Percentiles rank a stretch among this genome's conserved stretches.
Conservation (phyloP, 2,329 filamentous ascomycete genomes). For the Chaetomium sp. region DNA sequence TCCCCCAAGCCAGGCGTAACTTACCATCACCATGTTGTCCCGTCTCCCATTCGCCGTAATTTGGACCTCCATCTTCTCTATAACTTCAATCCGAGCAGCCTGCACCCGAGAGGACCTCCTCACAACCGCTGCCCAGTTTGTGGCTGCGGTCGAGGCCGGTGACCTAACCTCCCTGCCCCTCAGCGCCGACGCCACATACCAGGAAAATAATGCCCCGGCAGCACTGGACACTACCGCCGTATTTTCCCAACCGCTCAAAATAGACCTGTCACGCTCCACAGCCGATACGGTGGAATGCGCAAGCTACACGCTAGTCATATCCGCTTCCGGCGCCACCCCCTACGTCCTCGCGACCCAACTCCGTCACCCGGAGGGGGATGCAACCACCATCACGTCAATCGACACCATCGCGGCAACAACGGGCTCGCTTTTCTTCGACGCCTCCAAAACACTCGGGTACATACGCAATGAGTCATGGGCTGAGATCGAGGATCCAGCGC, state of each 20-base stretch:
- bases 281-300: conserved; percentile 31
- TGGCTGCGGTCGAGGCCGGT: background rate
- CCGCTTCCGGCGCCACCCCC: conserved; percentile 26
- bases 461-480: conserved; percentile 30
- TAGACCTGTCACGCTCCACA: conserved; percentile 22
- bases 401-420: conserved; percentile 33
- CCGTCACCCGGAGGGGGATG: conserved; percentile 25
- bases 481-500: conserved; percentile 20
- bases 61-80: background rate
- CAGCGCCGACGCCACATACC: conserved; percentile 22
- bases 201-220: conserved; percentile 24
- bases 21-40: background rate
- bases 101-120: conserved; percentile 6
- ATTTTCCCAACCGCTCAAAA: conserved; percentile 17
- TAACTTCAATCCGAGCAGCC: background rate
- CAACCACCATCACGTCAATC: conserved; percentile 26
- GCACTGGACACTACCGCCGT: conserved; percentile 15
- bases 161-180: background rate
- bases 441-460: conserved; percentile 28
- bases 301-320: conserved; percentile 33
- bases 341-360: conserved; percentile 33
- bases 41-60: background rate
- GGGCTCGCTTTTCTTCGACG: conserved; percentile 33
- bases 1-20: too few species aligned
- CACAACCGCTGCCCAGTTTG: background rate